Conservation (phyloP, 108 stramenopile species). For the Stephanodiscus triporus region DNA sequence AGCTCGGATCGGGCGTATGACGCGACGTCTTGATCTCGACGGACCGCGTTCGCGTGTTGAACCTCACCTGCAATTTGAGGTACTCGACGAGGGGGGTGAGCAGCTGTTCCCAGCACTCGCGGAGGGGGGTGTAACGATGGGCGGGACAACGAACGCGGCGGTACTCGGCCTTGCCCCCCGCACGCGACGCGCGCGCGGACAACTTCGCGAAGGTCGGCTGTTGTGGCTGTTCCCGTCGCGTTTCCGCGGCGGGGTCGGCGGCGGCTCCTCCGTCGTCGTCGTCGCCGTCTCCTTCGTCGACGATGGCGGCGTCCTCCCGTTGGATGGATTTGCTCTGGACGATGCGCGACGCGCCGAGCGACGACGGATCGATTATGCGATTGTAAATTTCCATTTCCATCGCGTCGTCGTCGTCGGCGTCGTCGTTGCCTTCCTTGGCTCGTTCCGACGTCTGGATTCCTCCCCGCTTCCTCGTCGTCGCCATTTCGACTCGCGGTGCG, state of each 20-base stretch:
- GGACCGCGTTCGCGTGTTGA: constrained; percentile 96
- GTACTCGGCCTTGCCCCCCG: constrained; percentile 80
- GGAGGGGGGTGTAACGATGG: constrained; percentile 94
- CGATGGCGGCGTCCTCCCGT: constrained; percentile 48
- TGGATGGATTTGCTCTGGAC: constrained; percentile 75
- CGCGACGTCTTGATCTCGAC: constrained; percentile 96
- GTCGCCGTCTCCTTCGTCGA: neutral
- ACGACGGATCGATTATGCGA: constrained; percentile 73
- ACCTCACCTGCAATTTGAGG: constrained; percentile 96
- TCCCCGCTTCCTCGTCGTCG: neutral
- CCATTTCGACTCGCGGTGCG: neutral
- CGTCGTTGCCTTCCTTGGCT: neutral
- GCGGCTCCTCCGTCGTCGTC: constrained; percentile 49
- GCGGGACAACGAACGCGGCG: constrained; percentile 95
- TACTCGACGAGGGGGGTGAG: constrained; percentile 94
- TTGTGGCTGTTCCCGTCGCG: constrained; percentile 15
- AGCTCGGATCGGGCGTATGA: constrained; percentile 88
- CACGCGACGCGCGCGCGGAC: constrained; percentile 67
- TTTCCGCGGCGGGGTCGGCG: constrained; percentile 7
- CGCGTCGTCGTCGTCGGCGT: constrained; percentile 20
- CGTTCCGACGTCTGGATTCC: no score
- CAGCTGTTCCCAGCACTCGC: constrained; percentile 91
- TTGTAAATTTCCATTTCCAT: constrained; percentile 40
- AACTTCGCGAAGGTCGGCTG: constrained; percentile 85
- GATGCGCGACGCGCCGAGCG: constrained; percentile 79